Base-by-base conservation (phyloP, 495 filamentous ascomycete species). In the Darksidea phi region DNA sequence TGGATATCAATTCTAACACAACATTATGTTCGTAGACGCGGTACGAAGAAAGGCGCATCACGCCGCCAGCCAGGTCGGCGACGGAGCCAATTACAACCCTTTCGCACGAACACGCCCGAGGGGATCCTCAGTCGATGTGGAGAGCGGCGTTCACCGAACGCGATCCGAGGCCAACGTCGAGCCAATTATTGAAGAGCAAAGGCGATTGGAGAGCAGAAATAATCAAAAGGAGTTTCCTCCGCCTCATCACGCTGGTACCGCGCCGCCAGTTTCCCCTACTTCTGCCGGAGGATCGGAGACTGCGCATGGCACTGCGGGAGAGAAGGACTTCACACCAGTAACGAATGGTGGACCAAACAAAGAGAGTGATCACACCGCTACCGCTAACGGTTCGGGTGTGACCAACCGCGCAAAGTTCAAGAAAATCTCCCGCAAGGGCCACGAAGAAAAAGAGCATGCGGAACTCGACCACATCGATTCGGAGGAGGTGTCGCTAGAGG, bases 11-110 rank as follows among this genome's bases (percentile, higher is more conserved):
- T 32, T 32, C 11, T 28, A 48, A 32, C 13, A 5, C 26, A 54
- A 26, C 25, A 50, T 26, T 11, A 45, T 42, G 11, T 32, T 57
- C 52, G 17, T 65, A 68, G 65, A 68, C 52, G n/a, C 60, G 0
- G 53, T 68, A 54, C 65, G 65, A 57, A 49, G 26, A 15, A 60
- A 64, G 34, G 65, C 65, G 26, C 54, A 56, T 38, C 65, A 56
- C 46, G 47, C 65, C 1, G 65, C 65, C 11, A 64, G 63, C 48
- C 26, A 23, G 8, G 43, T 25, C 1, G 57, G 34, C 13, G 55
- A 54, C 8, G 55, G 55, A 6, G 21, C 38, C 12, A 68, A 68
- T 26, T 68, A 57, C 47, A 68, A 68, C 21, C 65, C 65, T 20
- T 68, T 68, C 41, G 65, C 65, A 13, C 20, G 65, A 15, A 38